These are phyloP conservation scores for Blastobotrys apis DNA, from an alignment of 1,139 yeast genomes.

Conservation along the genomic window DNA sequence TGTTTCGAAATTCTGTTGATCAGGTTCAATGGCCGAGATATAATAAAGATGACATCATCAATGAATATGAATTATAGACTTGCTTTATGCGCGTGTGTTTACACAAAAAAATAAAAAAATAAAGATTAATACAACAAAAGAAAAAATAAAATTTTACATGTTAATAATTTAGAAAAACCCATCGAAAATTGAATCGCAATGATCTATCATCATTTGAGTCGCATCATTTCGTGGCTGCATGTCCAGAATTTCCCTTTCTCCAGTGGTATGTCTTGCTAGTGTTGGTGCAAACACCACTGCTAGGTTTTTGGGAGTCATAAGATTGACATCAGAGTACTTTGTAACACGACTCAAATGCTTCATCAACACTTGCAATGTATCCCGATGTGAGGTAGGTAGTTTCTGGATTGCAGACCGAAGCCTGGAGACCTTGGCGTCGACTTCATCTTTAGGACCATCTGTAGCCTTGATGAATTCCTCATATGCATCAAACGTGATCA, in stretches of 20 bases:
- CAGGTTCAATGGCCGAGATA: slow-evolving; percentile 24
- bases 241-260: slow-evolving; percentile 80
- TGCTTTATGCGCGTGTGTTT: background rate
- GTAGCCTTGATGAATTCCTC: slow-evolving; percentile 53
- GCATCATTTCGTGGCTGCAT: slow-evolving; percentile 79
- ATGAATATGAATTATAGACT: slow-evolving; percentile 21
- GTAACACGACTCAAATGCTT: slow-evolving; percentile 50
- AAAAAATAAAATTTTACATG: background rate
- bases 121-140: background rate
- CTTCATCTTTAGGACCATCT: slow-evolving; percentile 38
- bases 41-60: slow-evolving; percentile 18
- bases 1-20: slow-evolving; percentile 35
- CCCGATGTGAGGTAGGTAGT: slow-evolving; percentile 67
- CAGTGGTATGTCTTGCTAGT: slow-evolving; percentile 71
- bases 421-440: slow-evolving; percentile 32
- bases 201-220: slow-evolving; percentile 68
- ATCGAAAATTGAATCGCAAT: slow-evolving; percentile 44
- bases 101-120: background rate
- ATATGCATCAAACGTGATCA: slow-evolving; percentile 67
- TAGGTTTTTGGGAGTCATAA: slow-evolving; percentile 76
- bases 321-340: slow-evolving; percentile 32
- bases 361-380: slow-evolving; percentile 52
- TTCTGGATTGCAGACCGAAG: slow-evolving; percentile 37
- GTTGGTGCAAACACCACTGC: slow-evolving; percentile 97
- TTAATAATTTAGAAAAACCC: background rate